Evolutionary conservation across 306 rosid genomes (phyloP), one percentile per base, ranked within the genome.

Genomic region (Heteromeles arbutifolia): DNA sequence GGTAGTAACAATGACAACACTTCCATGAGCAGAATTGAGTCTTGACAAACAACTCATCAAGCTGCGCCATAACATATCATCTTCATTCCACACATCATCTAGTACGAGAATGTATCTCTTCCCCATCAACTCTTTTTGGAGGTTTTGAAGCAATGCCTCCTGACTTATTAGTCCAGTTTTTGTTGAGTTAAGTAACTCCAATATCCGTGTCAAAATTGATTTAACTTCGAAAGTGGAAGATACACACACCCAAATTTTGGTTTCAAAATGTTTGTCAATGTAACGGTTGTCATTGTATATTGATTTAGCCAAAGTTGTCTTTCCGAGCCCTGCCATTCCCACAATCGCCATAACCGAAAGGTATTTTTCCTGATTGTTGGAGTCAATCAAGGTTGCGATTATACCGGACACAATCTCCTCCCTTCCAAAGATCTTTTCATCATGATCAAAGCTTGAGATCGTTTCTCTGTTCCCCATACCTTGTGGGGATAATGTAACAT

Each of bases 31-130:
- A 50, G 21, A 57, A 59, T 13, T 24, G 14, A 74, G 24, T 26
- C n/a, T 74, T 5, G 4, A 19, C 71, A 80, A 48, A 74, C 79
- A 74, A 10, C 34, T 3, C 19, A 19, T 67, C 43, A 80, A 48
- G 1, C 45, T 48, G 1, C 74, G 17, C 84, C 84, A 81, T 5
- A 52, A 17, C 0, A 2, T 6, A 3, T 2, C 14, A 32, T 57
- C n/a, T 24, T 81, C 81, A 26, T 76, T 77, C 84, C 81, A 81
- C 11, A 76, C 65, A 71, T 81, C 84, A 64, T 81, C 84, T 0
- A 81, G 74, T 25, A 81, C 69, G 3, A 76, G 78, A 44, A 81
- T 50, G 25, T 65, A 81, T 19, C 31, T 81, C 32, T 72, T 81
- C 4, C 10, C 70, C 4, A 57, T 37, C 73, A 77, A 57, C 62